These are phyloP conservation scores for Margaritispora aquatica DNA, from an alignment of 495 filamentous ascomycete species.

Conservation along the genomic window DNA sequence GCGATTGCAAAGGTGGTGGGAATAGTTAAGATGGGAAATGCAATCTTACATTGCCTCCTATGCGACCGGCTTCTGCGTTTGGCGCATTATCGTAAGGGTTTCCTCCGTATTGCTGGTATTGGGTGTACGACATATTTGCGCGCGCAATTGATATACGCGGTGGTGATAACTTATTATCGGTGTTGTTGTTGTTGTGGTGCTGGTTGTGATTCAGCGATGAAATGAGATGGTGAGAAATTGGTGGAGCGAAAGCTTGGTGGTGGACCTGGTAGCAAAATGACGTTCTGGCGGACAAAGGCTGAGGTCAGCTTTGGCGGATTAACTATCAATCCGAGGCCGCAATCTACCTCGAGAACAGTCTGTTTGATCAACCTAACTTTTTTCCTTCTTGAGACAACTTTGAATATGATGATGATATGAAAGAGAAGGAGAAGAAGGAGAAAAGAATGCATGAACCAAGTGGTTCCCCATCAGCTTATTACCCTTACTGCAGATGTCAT, in stretches of 20 bases:
- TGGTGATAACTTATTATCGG: too few relatives aligned
- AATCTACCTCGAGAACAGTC: too few relatives aligned
- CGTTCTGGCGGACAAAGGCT: too few relatives aligned
- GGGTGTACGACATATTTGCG: slow-evolving; percentile 24
- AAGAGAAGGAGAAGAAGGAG: not conserved
- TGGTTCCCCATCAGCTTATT: not conserved
- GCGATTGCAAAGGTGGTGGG: not conserved
- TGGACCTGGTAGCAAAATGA: not conserved
- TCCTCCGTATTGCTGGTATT: slow-evolving; percentile 32
- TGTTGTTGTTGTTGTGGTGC: not conserved
- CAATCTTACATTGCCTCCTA: slow-evolving; percentile 4
- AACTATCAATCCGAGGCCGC: not conserved
- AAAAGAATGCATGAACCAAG: not conserved
- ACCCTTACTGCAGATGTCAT: not conserved
- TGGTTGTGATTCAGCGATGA: too few relatives aligned
- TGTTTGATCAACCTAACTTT: too few relatives aligned
- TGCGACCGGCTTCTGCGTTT: slow-evolving; percentile 17
- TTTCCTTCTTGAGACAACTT: not conserved
- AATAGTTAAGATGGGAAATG: not conserved
- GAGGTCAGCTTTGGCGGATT: not conserved
- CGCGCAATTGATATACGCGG: slow-evolving; percentile 17
- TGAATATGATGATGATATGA: not conserved
- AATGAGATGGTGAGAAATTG: slow-evolving; percentile 5
- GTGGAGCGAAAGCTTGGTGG: not conserved
- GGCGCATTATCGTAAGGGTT: slow-evolving; percentile 33